phyloP scores from a whole-genome alignment of 148 eudicot genomes.

The Vaccinium macrocarpon region DNA sequence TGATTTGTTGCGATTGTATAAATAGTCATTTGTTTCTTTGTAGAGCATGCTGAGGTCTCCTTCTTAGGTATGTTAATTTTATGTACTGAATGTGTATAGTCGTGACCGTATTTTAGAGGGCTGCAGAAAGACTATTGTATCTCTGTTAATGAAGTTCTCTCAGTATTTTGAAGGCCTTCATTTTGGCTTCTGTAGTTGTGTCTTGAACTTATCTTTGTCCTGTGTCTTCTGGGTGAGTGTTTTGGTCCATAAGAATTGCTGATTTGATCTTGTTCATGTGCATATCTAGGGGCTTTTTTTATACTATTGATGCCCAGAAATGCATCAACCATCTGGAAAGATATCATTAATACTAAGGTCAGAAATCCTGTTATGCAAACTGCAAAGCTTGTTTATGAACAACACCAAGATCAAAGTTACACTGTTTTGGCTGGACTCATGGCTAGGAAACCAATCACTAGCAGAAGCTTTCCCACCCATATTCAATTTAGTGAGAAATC shows the following conservation, averaged over 20 bases:
- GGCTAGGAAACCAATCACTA: no score
- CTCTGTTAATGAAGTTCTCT: background rate
- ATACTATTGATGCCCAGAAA: background rate
- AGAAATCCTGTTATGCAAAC: no score
- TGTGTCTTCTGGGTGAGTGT: background rate
- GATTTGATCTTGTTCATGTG: background rate
- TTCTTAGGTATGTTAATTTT: background rate
- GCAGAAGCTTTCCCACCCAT: no score
- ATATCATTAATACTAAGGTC: no score
- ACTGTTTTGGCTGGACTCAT: no score
- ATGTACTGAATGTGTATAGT: background rate
- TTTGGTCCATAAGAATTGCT: background rate
- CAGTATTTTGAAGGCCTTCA: background rate
- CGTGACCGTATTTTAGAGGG: background rate
- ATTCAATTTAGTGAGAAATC: no score
- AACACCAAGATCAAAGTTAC: no score
- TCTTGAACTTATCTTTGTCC: background rate
- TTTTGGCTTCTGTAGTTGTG: background rate
- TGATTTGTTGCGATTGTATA: background rate
- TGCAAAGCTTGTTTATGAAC: no score
- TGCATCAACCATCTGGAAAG: no score
- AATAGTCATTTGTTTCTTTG: background rate
- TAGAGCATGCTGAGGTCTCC: background rate
- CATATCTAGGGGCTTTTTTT: background rate
- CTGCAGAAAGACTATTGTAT: background rate